Conservation (phyloP, 768 basidiomycete genomes). For the Obba rivulosa region DNA sequence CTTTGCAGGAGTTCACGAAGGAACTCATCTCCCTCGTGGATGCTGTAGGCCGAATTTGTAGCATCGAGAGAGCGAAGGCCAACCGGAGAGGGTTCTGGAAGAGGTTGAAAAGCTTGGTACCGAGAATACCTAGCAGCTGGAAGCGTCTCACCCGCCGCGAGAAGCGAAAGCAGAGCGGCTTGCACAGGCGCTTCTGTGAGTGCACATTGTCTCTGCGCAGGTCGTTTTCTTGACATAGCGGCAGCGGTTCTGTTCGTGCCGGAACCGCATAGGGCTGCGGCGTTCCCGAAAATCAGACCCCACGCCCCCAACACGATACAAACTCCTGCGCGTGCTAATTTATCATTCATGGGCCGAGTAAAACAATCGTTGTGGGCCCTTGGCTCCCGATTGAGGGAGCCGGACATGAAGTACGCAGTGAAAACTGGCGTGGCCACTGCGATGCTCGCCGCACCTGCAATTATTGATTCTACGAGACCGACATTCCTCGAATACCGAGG, state of each 20-base stretch:
- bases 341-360: slow-evolving; percentile 57
- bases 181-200: slow-evolving; percentile 26
- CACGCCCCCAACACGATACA: slow-evolving; percentile 86
- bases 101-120: slow-evolving; percentile 20
- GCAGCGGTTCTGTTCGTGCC: slow-evolving; percentile 43
- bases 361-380: slow-evolving; percentile 72
- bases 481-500: slow-evolving; percentile 79
- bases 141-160: not conserved
- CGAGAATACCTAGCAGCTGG: too few species aligned
- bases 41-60: slow-evolving; percentile 76
- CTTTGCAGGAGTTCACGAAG: slow-evolving; percentile 86
- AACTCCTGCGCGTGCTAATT: slow-evolving; percentile 57
- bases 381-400: slow-evolving; percentile 57
- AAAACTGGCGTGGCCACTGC: slow-evolving; percentile 84
- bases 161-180: slow-evolving; percentile 9
- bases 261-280: slow-evolving; percentile 37
- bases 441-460: slow-evolving; percentile 82
- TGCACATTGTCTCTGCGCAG: not conserved
- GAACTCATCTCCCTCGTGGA: slow-evolving; percentile 81
- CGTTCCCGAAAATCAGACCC: slow-evolving; percentile 76
- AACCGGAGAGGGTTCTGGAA: slow-evolving; percentile 35
- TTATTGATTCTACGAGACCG: slow-evolving; percentile 72
- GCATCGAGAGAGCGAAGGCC: slow-evolving; percentile 48
- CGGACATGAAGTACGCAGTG: slow-evolving; percentile 81
- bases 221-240: slow-evolving; percentile 27